Conservation (phyloP, 805 yeast species). For the Saturnispora quitensis region DNA sequence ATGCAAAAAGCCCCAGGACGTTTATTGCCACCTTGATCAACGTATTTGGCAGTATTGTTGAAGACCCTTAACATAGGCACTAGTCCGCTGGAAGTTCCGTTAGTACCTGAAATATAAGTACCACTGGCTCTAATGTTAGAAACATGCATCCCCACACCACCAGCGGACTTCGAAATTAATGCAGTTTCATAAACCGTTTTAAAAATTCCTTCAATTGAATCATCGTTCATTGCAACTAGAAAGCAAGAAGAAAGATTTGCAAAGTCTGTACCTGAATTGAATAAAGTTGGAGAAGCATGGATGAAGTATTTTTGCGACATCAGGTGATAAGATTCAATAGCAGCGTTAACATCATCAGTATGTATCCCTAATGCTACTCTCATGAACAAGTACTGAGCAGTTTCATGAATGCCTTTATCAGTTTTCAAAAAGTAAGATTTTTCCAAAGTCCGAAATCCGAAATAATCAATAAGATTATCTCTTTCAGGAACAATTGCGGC, state of each 20-base stretch:
- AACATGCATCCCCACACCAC: slow-evolving; percentile 89
- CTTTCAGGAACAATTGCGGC: slow-evolving; percentile 60
- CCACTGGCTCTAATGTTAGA: slow-evolving; percentile 84
- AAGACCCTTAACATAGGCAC: slow-evolving; percentile 95
- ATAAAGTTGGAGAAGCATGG: slow-evolving; percentile 92
- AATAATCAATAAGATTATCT: slow-evolving; percentile 71
- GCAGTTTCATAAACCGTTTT: slow-evolving; percentile 85
- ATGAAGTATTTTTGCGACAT: slow-evolving; percentile 86
- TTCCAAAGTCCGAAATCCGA: slow-evolving; percentile 88
- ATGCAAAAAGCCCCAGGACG: slow-evolving; percentile 96
- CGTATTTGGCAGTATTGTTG: slow-evolving; percentile 93
- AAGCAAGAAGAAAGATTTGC: slow-evolving; percentile 90
- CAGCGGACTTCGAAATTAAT: slow-evolving; percentile 86
- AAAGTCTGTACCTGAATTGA: slow-evolving; percentile 83
- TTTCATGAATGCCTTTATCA: slow-evolving; percentile 65
- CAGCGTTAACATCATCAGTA: slow-evolving; percentile 53
- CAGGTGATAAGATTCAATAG: slow-evolving; percentile 71
- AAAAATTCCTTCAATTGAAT: slow-evolving; percentile 92
- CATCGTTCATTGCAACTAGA: slow-evolving; percentile 83
- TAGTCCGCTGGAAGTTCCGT: slow-evolving; percentile 86
- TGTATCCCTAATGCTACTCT: slow-evolving; percentile 92
- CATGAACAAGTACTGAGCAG: slow-evolving; percentile 86
- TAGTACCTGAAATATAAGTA: slow-evolving; percentile 81
- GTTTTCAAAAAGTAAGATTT: slow-evolving; percentile 71
- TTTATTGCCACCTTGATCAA: slow-evolving; percentile 97